Percentiles rank a stretch among this genome's conserved stretches.
Evolutionary conservation across 108 stramenopile species (phyloP).

Genomic region (Parmales sp.): DNA sequence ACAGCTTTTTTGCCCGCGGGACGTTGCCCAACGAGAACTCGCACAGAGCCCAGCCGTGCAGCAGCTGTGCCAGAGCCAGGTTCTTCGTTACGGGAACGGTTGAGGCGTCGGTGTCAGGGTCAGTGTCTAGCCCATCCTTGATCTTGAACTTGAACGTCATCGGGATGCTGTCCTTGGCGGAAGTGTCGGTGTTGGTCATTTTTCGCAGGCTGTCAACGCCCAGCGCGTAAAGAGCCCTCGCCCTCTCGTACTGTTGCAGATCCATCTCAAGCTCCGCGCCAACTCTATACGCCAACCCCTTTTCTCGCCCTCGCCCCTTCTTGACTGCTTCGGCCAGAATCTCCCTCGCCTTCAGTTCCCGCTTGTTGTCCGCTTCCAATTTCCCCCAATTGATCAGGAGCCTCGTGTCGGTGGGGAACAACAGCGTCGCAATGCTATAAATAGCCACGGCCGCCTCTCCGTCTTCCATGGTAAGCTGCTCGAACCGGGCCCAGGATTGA

Average conservation of each 20-base stretch:
- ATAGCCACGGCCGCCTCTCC: slow-evolving; percentile 43
- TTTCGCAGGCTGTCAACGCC: slow-evolving; percentile 40
- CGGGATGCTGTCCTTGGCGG: too few relatives aligned
- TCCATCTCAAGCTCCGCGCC: slow-evolving; percentile 61
- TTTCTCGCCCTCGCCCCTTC: slow-evolving; percentile 19
- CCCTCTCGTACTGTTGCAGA: slow-evolving; percentile 33
- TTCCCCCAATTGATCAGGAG: slow-evolving; percentile 51
- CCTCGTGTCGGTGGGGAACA: slow-evolving; percentile 38
- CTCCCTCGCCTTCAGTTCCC: slow-evolving; percentile 28
- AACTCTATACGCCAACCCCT: slow-evolving; percentile 23
- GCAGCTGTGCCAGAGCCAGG: slow-evolving; percentile 38
- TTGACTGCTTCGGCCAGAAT: slow-evolving; percentile 47
- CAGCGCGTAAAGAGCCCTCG: slow-evolving; percentile 40
- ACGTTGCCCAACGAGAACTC: slow-evolving; percentile 56
- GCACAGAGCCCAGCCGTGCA: slow-evolving; percentile 56
- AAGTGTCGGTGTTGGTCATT: slow-evolving; percentile 18
- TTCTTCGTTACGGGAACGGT: slow-evolving; percentile 12
- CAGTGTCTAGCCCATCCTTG: too few relatives aligned
- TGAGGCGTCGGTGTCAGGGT: too few relatives aligned
- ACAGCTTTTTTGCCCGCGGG: slow-evolving; percentile 41
- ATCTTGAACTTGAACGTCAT: too few relatives aligned
- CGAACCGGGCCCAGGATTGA: slow-evolving; percentile 60
- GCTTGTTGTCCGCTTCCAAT: slow-evolving; percentile 31
- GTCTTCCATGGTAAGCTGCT: slow-evolving; percentile 50
- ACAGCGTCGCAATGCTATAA: slow-evolving; percentile 41